Percentiles rank a stretch among this genome's conserved stretches.
Evolutionary conservation across 192 early-diverging fungal genomes (phyloP).

Genomic region (Entrophospora sp.): DNA sequence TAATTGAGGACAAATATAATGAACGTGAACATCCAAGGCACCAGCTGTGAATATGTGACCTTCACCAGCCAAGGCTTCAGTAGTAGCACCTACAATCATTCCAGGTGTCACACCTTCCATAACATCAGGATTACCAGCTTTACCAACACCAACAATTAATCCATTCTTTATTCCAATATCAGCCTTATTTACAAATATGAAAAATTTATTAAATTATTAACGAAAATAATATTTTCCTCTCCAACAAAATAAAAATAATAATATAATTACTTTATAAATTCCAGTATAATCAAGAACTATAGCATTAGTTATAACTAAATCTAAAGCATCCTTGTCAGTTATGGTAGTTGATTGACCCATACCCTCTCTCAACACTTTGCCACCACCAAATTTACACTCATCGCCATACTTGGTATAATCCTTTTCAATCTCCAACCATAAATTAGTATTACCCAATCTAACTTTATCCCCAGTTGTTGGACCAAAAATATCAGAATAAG

Average conservation of each 20-base stretch:
- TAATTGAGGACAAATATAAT: slow-evolving; percentile 92
- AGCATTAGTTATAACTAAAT: slow-evolving; percentile 93
- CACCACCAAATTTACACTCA: slow-evolving; percentile 94
- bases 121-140: slow-evolving; percentile 96
- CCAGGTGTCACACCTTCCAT: slow-evolving; percentile 87
- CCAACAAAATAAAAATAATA: background rate
- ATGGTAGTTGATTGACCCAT: slow-evolving; percentile 81
- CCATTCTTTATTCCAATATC: slow-evolving; percentile 92
- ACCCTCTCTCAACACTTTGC: slow-evolving; percentile 88
- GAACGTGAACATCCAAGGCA: slow-evolving; percentile 89
- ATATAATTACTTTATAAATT: slow-evolving; percentile 72
- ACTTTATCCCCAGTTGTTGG: slow-evolving; percentile 89
- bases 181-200: no score
- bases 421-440: slow-evolving; percentile 81
- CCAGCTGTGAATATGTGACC: slow-evolving; percentile 89
- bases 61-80: slow-evolving; percentile 89
- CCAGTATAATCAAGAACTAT: slow-evolving; percentile 89
- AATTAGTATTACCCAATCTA: slow-evolving; percentile 74
- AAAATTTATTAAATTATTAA: slow-evolving; percentile 7
- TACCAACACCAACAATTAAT: slow-evolving; percentile 85
- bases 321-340: slow-evolving; percentile 64
- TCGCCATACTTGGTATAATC: slow-evolving; percentile 91
- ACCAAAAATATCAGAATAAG: slow-evolving; percentile 86
- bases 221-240: background rate
- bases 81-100: slow-evolving; percentile 81